A percentile compares a stretch with the other conserved stretches of the same genome.
Evolutionary conservation across 257 asterid species (phyloP).

Genomic region (Plantago elongata): DNA sequence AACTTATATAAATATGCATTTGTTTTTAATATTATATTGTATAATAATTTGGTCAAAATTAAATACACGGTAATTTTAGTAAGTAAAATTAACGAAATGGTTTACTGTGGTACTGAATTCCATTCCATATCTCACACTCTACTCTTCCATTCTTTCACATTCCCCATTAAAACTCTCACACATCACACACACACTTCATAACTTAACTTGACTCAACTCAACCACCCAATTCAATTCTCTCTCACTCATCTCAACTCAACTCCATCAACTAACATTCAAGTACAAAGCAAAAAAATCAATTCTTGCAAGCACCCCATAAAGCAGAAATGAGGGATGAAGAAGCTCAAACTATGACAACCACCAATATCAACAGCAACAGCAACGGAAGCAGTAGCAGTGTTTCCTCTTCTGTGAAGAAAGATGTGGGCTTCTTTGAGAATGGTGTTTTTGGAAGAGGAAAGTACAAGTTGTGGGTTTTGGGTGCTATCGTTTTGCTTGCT

Average conservation of each 20-base stretch:
- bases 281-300: background rate
- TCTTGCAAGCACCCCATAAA: background rate
- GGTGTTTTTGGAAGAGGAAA: slow-evolving; percentile 67
- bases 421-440: slow-evolving; percentile 30
- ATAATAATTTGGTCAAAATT: no score
- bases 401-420: slow-evolving; percentile 37
- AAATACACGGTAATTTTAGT: no score
- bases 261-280: background rate
- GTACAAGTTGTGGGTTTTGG: slow-evolving; percentile 87
- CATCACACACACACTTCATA: background rate
- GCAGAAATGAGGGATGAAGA: slow-evolving; percentile 77
- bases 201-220: background rate
- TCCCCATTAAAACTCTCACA: background rate
- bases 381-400: slow-evolving; percentile 13
- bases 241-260: background rate
- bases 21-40: no score
- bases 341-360: slow-evolving; percentile 33
- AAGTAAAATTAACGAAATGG: no score
- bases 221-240: slow-evolving; percentile 2
- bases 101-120: background rate
- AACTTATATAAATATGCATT: no score
- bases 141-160: background rate
- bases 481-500: slow-evolving; percentile 70
- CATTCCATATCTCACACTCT: background rate
- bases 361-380: slow-evolving; percentile 29